These are phyloP conservation scores for Agastache rugosa DNA, from an alignment of 257 asterid genomes.

Conservation along the genomic window DNA sequence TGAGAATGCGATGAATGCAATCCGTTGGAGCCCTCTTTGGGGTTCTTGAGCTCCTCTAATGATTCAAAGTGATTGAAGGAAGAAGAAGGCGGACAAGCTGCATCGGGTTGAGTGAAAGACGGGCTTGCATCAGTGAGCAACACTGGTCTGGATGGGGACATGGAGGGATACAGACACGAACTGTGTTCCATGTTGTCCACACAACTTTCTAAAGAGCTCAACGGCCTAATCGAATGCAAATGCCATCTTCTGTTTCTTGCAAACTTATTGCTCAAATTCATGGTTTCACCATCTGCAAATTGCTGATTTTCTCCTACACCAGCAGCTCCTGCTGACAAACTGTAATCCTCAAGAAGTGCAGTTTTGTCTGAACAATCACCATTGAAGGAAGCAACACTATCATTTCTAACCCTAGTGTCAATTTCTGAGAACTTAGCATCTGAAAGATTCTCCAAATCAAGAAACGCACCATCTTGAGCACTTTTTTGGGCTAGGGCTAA, in stretches of 20 bases:
- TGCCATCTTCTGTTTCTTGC: conserved; percentile 30
- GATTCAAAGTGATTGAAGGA: conserved; percentile 24
- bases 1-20: conserved; percentile 31
- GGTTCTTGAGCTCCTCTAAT: conserved; percentile 33
- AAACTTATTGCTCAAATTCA: conserved; percentile 25
- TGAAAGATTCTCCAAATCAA: conserved; percentile 26
- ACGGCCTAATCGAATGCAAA: conserved; percentile 29
- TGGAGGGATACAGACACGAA: conserved; percentile 34
- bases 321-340: background rate
- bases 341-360: conserved; percentile 31
- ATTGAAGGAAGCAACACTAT: conserved; percentile 33
- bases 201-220: conserved; percentile 36
- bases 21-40: background rate
- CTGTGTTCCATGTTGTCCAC: conserved; percentile 44
- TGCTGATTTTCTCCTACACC: conserved; percentile 30
- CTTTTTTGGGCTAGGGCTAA: conserved; percentile 52
- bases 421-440: conserved; percentile 9
- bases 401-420: conserved; percentile 27
- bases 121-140: conserved; percentile 45
- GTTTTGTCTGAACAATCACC: conserved; percentile 27
- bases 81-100: conserved; percentile 34
- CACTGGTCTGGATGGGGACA: conserved; percentile 41
- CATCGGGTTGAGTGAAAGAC: conserved; percentile 29
- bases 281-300: conserved; percentile 35
- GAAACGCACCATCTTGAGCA: conserved; percentile 26